These are phyloP conservation scores for Heritiera littoralis DNA, from an alignment of 345 rosid genomes.

Conservation along the genomic window DNA sequence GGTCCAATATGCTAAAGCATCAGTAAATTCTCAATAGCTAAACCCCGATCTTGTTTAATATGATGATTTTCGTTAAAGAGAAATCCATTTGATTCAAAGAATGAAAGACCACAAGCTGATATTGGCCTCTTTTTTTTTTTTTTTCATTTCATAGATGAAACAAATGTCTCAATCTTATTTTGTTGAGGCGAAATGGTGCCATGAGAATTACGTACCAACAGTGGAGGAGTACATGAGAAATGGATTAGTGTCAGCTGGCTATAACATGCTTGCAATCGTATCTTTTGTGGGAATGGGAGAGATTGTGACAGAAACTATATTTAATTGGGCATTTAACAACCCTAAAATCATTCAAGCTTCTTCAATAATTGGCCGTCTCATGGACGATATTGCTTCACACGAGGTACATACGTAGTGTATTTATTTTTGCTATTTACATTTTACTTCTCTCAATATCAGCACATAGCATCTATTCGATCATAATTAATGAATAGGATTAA, in stretches of 20 bases:
- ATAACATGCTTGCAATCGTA: conserved; percentile 8
- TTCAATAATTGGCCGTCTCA: conserved; percentile 18
- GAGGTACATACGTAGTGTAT: conserved; percentile 12
- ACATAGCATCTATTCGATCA: too few species aligned
- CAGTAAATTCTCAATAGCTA: not conserved
- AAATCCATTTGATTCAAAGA: too few species aligned
- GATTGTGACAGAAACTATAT: conserved; percentile 12
- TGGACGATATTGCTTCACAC: conserved; percentile 31
- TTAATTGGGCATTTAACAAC: conserved; percentile 20
- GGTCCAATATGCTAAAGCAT: not conserved
- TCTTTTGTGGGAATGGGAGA: conserved; percentile 34
- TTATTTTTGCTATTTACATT: not conserved
- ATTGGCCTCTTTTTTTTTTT: not conserved
- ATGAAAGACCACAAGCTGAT: not conserved
- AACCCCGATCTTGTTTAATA: not conserved
- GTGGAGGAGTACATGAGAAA: too few species aligned
- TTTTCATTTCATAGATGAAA: conserved; percentile 18
- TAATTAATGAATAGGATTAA: too few species aligned
- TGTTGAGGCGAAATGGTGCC: too few species aligned
- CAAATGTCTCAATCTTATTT: too few species aligned
- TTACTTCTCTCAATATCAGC: too few species aligned
- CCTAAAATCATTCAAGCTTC: conserved; percentile 28
- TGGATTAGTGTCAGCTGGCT: conserved; percentile 6
- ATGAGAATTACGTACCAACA: too few species aligned
- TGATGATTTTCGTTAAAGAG: conserved; percentile 10